Percentiles rank a stretch among this genome's conserved stretches.
Conservation (phyloP, 495 filamentous ascomycete genomes). For the Penicillium egyptiacum region DNA sequence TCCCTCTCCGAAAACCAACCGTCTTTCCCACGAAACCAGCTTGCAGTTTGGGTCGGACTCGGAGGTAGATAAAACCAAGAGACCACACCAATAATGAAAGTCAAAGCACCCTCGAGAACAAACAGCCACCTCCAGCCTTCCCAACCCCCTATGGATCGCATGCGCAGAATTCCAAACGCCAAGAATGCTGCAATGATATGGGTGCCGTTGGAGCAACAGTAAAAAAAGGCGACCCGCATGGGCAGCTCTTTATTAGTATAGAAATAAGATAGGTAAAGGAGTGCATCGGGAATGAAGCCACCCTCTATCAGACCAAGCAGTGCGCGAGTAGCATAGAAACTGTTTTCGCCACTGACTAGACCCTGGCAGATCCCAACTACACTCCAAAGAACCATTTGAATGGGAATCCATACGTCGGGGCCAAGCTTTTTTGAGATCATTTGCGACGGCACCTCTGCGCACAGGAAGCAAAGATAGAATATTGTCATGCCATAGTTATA, state of each 20-base stretch:
- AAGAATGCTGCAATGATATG: conserved; percentile 58
- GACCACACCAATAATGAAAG: conserved; percentile 53
- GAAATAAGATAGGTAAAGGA: conserved; percentile 65
- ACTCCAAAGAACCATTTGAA: conserved; percentile 68
- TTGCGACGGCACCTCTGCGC: conserved; percentile 64
- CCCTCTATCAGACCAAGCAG: conserved; percentile 24
- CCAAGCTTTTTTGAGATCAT: conserved; percentile 65
- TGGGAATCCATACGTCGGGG: conserved; percentile 71
- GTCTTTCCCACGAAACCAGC: conserved; percentile 53
- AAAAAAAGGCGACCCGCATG: conserved; percentile 56
- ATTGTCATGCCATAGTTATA: conserved; percentile 67
- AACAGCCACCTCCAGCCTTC: conserved; percentile 66
- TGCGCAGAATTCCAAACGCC: conserved; percentile 61
- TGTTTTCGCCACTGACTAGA: conserved; percentile 52
- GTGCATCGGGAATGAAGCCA: conserved; percentile 25
- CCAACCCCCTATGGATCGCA: conserved; percentile 51
- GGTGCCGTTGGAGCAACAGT: conserved; percentile 58
- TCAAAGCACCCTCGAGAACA: conserved; percentile 41
- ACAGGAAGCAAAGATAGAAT: conserved; percentile 58
- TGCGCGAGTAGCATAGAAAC: conserved; percentile 49
- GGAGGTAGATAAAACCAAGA: conserved; percentile 57
- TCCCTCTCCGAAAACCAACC: conserved; percentile 68
- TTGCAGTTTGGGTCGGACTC: conserved; percentile 54
- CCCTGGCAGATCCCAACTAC: conserved; percentile 60
- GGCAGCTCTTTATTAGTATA: conserved; percentile 62